phyloP scores from a whole-genome alignment of 257 asterid genomes.

The Ligustrum vulgare region DNA sequence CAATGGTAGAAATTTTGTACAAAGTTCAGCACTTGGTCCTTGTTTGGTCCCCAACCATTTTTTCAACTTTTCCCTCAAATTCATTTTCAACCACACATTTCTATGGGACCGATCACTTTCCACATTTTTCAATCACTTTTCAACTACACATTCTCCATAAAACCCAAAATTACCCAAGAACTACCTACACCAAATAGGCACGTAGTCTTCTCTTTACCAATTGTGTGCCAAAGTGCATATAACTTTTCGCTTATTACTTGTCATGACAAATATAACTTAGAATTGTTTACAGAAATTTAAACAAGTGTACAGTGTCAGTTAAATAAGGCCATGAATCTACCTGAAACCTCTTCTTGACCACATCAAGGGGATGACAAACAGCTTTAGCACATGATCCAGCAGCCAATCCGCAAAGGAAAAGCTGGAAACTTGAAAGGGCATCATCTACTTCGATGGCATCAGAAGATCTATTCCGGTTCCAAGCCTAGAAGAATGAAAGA shows the following conservation, averaged over 20 bases:
- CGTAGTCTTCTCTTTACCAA: background rate
- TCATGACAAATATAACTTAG: background rate
- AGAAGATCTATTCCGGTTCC: conserved; percentile 53
- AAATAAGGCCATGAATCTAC: conserved; percentile 34
- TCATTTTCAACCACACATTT: too few species aligned
- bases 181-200: background rate
- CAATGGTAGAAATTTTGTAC: background rate
- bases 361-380: conserved; percentile 95
- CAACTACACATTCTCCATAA: too few species aligned
- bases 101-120: too few species aligned
- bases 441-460: conserved; percentile 33
- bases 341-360: conserved; percentile 97
- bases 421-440: conserved; percentile 75
- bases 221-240: background rate
- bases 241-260: background rate
- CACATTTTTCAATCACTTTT: too few species aligned
- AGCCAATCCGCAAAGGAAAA: conserved; percentile 76
- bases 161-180: too few species aligned
- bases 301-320: background rate
- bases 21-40: background rate
- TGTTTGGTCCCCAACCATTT: too few species aligned
- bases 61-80: too few species aligned
- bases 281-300: background rate
- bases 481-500: conserved; percentile 44
- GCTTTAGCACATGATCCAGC: conserved; percentile 89